Evolutionary conservation across 2,329 filamentous ascomycete species (phyloP).

Genomic region (Trichoderma simmonsii): DNA sequence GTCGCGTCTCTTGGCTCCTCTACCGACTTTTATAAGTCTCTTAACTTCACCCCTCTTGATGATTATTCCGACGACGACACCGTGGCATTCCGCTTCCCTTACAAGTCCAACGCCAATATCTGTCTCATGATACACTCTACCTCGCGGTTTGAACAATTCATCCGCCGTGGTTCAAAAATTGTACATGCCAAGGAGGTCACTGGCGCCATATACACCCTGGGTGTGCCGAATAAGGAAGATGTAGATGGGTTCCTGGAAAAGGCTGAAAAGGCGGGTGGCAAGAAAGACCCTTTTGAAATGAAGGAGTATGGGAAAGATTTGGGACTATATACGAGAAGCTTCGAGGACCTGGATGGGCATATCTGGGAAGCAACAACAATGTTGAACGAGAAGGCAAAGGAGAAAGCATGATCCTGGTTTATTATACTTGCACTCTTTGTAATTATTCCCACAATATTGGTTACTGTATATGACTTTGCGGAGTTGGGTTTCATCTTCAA

Average conservation of each 20-base stretch:
- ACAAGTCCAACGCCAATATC: conserved; percentile 22
- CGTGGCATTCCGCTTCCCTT: conserved; percentile 21
- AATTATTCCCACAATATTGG: not conserved
- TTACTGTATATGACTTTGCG: not conserved
- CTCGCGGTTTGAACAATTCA: conserved; percentile 23
- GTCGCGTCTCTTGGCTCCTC: not conserved
- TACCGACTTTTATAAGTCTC: conserved; percentile 20
- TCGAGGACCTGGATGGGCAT: conserved; percentile 26
- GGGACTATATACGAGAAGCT: conserved; percentile 25
- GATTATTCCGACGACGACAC: conserved; percentile 21
- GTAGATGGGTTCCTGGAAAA: conserved; percentile 22
- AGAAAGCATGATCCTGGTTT: not conserved
- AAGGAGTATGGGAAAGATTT: conserved; percentile 19
- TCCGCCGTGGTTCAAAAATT: conserved; percentile 22
- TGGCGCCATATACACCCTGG: conserved; percentile 22
- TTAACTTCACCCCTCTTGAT: conserved; percentile 18
- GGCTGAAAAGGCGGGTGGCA: conserved; percentile 23
- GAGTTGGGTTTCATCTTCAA: not conserved
- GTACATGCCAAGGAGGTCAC: conserved; percentile 21
- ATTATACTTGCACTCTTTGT: not conserved
- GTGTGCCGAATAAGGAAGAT: conserved; percentile 20
- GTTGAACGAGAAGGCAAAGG: not conserved
- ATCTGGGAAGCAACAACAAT: conserved; percentile 26
- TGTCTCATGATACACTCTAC: conserved; percentile 25
- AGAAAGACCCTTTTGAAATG: conserved; percentile 23